phyloP scores from a whole-genome alignment of 2,329 filamentous ascomycete species.

The Aspergillus udagawae region DNA sequence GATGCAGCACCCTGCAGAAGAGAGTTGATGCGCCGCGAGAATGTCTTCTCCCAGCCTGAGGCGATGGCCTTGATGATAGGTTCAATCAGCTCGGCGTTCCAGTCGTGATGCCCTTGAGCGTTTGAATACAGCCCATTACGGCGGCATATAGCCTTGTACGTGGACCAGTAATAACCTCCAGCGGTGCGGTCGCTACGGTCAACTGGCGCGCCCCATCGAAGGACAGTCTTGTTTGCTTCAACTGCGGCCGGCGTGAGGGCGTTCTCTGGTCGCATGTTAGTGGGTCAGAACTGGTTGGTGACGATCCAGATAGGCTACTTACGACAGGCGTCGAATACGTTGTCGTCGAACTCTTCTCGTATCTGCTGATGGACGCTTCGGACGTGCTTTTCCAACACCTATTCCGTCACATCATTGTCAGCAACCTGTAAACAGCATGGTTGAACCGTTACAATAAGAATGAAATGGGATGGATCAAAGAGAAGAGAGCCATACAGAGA shows the following conservation, averaged over 20 bases:
- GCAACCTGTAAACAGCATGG: not conserved
- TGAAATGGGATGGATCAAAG: not conserved
- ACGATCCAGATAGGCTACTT: not conserved
- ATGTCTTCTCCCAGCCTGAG: not conserved
- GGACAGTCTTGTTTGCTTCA: conserved; percentile 25
- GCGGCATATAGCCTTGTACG: conserved; percentile 55
- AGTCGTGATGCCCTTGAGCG: not conserved
- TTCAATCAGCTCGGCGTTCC: not conserved
- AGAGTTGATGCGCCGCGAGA: not conserved
- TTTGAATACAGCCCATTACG: conserved; percentile 44
- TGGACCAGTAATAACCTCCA: conserved; percentile 49
- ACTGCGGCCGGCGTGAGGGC: not conserved
- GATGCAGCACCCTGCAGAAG: not conserved
- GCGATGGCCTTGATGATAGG: not conserved
- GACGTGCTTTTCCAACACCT: not conserved
- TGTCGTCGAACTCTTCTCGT: not conserved
- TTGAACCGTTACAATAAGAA: not conserved
- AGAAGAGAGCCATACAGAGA: not conserved
- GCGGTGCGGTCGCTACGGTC: conserved; percentile 16
- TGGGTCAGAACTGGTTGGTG: not conserved
- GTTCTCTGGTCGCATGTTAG: not conserved
- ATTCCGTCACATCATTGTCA: not conserved
- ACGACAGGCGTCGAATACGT: not conserved
- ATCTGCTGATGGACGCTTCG: not conserved
- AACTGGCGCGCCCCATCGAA: conserved; percentile 36